Evolutionary conservation across 257 asterid genomes (phyloP), one percentile per base, ranked within the genome.

Genomic region (Verbascum thapsus): DNA sequence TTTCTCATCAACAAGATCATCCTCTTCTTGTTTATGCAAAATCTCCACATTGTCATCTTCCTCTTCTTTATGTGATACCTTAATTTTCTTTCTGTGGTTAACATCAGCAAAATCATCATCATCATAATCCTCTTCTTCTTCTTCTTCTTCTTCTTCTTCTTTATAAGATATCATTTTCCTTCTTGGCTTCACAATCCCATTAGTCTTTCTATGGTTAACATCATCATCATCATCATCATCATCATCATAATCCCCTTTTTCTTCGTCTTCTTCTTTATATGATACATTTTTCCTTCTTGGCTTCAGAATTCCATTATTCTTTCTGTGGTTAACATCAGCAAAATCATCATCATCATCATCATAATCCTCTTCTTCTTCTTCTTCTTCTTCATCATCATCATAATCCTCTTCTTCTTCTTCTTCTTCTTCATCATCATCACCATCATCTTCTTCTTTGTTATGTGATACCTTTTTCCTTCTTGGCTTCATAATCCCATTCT

Each of bases 1-100:
- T 34, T 39, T 70, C 13, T 59, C 80, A 54, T 63, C 73, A 53
- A 69, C 70, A 41, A 68, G 74, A 45, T 73, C 85, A 69, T 77
- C 73, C 18, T 61, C 61, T 9, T 68, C 32, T 26, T 26, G 32
- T 26, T 5, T 26, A 26, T 26, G 5, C 32, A 26, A 26, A 26
- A 26, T 2, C 32, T 26, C 32, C 2, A 26, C 5, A 26, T 26
- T 5, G 5, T 26, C 32, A 1, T 5, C 32, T 26, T 26, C 32
- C 32, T 26, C 5, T 26, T 26, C 5, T 26, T 80, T 61, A 37
- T 30, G 41, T 4, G 68, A 69, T 30, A 58, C 57, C 58, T 19
- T 59, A 19, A 8, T 69, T 72, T 13, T 72, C 72, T 55, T 72
- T 41, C 37, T 65, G 35, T 44, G 60, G 59, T 51, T 59, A 35